These are phyloP conservation scores for Mycena crocata DNA, from an alignment of 768 basidiomycete genomes.

Conservation along the genomic window DNA sequence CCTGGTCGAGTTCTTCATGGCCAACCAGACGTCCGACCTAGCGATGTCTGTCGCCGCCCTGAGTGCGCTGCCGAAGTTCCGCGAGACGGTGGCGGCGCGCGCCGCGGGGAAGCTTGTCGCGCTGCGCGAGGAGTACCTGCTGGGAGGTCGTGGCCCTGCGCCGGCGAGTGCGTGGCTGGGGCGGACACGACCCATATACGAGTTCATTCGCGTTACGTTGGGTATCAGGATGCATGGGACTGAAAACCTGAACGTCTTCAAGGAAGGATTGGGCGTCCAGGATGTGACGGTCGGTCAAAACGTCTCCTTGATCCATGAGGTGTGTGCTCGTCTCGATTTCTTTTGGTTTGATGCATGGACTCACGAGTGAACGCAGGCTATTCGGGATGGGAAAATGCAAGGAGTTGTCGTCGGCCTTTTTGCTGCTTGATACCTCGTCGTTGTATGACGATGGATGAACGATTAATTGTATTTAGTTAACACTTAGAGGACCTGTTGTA, in stretches of 20 bases:
- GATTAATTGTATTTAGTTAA: too few relatives aligned
- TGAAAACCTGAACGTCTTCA: conserved; percentile 74
- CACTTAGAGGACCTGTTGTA: too few relatives aligned
- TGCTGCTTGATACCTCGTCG: too few relatives aligned
- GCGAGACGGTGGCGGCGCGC: conserved; percentile 61
- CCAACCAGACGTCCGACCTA: conserved; percentile 45
- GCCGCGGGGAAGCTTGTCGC: conserved; percentile 57
- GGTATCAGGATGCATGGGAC: conserved; percentile 86
- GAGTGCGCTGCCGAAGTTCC: conserved; percentile 64
- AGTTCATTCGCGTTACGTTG: conserved; percentile 76
- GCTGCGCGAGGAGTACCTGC: conserved; percentile 67
- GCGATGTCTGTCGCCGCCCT: conserved; percentile 48
- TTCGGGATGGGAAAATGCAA: conserved; percentile 66
- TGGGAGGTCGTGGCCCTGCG: conserved; percentile 66
- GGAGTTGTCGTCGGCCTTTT: conserved; percentile 56
- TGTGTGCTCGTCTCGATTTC: conserved; percentile 37
- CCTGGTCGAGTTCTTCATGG: conserved; percentile 72
- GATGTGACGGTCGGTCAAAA: conserved; percentile 78
- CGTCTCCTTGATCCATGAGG: conserved; percentile 83
- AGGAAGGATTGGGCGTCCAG: conserved; percentile 72
- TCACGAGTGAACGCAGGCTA: too few relatives aligned
- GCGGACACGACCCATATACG: conserved; percentile 78
- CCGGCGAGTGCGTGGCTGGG: conserved; percentile 78
- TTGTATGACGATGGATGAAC: too few relatives aligned
- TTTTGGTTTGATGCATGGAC: too few relatives aligned